Evolutionary conservation across 2,329 filamentous ascomycete genomes (phyloP).

Genomic region (Pseudogymnoascus sp.): DNA sequence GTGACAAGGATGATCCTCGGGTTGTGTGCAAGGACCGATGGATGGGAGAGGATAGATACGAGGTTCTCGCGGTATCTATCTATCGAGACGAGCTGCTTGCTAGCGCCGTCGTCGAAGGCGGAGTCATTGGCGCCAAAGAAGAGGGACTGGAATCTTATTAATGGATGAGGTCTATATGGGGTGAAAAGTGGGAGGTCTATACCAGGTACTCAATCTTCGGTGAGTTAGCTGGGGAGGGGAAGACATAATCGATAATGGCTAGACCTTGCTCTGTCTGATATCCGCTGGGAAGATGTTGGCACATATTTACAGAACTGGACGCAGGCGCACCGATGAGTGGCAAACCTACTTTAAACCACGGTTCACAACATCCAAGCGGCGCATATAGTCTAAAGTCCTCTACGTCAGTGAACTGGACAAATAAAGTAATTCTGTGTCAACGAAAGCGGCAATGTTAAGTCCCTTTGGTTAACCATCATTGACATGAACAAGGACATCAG

Average conservation of each 20-base stretch:
- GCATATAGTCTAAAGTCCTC: conserved; percentile 55
- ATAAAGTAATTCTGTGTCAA: background rate
- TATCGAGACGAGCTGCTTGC: conserved; percentile 70
- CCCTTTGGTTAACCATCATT: background rate
- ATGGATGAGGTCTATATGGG: background rate
- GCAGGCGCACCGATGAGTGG: conserved; percentile 16
- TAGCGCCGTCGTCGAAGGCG: conserved; percentile 54
- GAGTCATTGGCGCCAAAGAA: conserved; percentile 92
- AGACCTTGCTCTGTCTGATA: conserved; percentile 77
- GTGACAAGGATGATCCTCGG: conserved; percentile 72
- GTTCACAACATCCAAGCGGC: conserved; percentile 80
- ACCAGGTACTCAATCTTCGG: conserved; percentile 64
- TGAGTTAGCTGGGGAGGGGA: conserved; percentile 55
- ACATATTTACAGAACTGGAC: background rate
- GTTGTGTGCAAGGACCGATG: conserved; percentile 60
- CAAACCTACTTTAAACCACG: conserved; percentile 62
- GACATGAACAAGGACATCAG: conserved; percentile 14
- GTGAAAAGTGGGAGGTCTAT: conserved; percentile 25
- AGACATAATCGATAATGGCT: conserved; percentile 60
- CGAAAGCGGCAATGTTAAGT: background rate
- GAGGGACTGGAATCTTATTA: conserved; percentile 37
- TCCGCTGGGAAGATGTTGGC: conserved; percentile 41
- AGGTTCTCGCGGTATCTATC: conserved; percentile 69
- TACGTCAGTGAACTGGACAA: background rate
- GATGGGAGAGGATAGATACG: conserved; percentile 64